Base-by-base conservation (phyloP, 257 asterid species). In the Solanum gracilifrons region DNA sequence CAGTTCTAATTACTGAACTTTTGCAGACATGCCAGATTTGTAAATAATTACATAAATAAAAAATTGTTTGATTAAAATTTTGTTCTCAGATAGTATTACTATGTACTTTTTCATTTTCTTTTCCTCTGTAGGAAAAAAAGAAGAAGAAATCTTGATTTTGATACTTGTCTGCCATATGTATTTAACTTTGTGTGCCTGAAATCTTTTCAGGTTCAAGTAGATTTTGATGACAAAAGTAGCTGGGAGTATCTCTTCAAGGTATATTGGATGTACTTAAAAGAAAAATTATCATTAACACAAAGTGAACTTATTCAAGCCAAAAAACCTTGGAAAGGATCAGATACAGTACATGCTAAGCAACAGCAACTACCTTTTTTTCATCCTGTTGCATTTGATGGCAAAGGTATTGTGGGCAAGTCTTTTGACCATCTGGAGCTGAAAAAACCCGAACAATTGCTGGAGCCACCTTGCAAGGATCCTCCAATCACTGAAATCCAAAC, bases 221-320 rank as follows among this genome's bases (percentile, higher is more conserved):
- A 96, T 93, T 96, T 96, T 90, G 98, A 96, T 88, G 99, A 96
- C 92, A 87, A 89, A 85, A 90, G 86, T 46, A 95, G 98, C 93
- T 96, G 98, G 97, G 99, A 96, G 88, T 94, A 95, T 92, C 98
- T 96, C 87, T 96, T 96, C 92, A 95, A 96, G 91, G 92, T 94
- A 86, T 96, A 96, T 88, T 96, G 99, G 99, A 90, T 93, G 87
- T 71, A 37, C 87, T 90, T 96, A 88, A 95, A 92, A 87, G 95
- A 91, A 86, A 91, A 91, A 79, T 85, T 94, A 74, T 94, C 96
- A 0, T 90, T 96, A 89, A 95, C 96, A 27, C 72, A 92, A 66
- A 82, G 64, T 85, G 98, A 96, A 90, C 95, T 96, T 85, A 91
- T 89, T 83, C 96, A 92, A 90, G 98, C 97, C 68, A 92, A 90